These are phyloP conservation scores for Trichoderma polysporum DNA, from an alignment of 2,329 filamentous ascomycete species.

Conservation along the genomic window DNA sequence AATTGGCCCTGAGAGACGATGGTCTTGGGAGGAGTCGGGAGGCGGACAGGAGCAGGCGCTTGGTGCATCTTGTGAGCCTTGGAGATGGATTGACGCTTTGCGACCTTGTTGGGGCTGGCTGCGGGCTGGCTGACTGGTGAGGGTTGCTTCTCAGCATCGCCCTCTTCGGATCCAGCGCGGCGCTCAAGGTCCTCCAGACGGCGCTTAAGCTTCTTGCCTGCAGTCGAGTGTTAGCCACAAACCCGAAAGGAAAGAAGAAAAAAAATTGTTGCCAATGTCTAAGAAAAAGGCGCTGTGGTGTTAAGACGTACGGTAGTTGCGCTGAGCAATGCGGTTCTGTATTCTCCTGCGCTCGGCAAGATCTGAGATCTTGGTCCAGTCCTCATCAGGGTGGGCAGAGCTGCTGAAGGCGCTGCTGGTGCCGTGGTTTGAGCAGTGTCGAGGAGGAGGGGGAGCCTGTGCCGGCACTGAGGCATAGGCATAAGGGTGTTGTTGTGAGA, in stretches of 20 bases:
- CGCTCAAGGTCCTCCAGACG: constrained; percentile 82
- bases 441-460: constrained; percentile 42
- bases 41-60: constrained; percentile 19
- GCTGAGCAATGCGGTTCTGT: constrained; percentile 96
- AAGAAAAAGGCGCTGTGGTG: not conserved
- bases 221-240: constrained; percentile 25
- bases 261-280: not conserved
- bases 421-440: constrained; percentile 70
- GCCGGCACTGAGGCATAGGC: constrained; percentile 31
- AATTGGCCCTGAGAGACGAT: constrained; percentile 53
- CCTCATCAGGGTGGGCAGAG: constrained; percentile 92
- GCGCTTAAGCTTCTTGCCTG: constrained; percentile 91
- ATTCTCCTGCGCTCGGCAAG: constrained; percentile 90
- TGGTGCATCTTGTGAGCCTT: constrained; percentile 34
- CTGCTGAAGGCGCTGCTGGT: constrained; percentile 94
- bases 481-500: constrained; percentile 37
- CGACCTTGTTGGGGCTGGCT: constrained; percentile 38
- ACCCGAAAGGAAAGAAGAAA: not conserved
- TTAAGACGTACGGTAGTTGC: constrained; percentile 79
- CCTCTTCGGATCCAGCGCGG: constrained; percentile 62
- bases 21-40: constrained; percentile 36
- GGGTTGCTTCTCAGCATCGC: constrained; percentile 41
- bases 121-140: constrained; percentile 32
- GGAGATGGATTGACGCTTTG: constrained; percentile 43
- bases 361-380: constrained; percentile 99